Evolutionary conservation across 2,329 filamentous ascomycete genomes (phyloP).

Genomic region (Microthyrium microscopicum): DNA sequence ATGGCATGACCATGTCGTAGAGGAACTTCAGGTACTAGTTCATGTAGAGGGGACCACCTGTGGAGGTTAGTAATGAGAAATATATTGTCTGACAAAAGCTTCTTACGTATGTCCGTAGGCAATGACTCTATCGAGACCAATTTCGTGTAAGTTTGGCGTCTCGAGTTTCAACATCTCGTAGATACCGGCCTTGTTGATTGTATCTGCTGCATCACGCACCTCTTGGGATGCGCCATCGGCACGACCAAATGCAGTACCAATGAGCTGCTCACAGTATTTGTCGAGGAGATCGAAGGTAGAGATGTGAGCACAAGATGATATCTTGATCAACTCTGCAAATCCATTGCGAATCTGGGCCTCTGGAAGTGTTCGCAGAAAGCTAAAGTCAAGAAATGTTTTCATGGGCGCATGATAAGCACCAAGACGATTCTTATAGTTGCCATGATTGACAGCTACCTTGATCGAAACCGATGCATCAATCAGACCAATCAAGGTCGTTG

Average conservation of each 20-base stretch:
- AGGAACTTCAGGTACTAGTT: conserved; percentile 50
- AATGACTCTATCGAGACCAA: conserved; percentile 54
- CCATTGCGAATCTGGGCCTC: conserved; percentile 54
- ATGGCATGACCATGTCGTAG: conserved; percentile 59
- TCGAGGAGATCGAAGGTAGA: conserved; percentile 52
- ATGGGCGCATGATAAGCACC: conserved; percentile 57
- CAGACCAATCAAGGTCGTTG: conserved; percentile 58
- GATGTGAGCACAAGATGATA: conserved; percentile 51
- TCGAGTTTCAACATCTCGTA: conserved; percentile 59
- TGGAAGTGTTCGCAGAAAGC: conserved; percentile 51
- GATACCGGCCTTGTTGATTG: conserved; percentile 53
- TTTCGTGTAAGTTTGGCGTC: conserved; percentile 57
- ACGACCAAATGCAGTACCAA: conserved; percentile 47
- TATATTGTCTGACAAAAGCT: neutral
- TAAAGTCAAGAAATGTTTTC: conserved; percentile 59
- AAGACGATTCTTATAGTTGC: conserved; percentile 58
- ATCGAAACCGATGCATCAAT: conserved; percentile 63
- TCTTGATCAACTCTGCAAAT: conserved; percentile 62
- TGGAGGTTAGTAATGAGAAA: neutral
- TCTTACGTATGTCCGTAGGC: conserved; percentile 53
- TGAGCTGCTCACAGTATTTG: conserved; percentile 51
- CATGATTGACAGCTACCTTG: conserved; percentile 65
- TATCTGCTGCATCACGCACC: conserved; percentile 43
- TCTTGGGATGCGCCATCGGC: conserved; percentile 37
- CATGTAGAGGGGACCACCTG: conserved; percentile 55